Evolutionary conservation across 2,329 filamentous ascomycete genomes (phyloP).

Genomic region (Mycosphaerella sp.): DNA sequence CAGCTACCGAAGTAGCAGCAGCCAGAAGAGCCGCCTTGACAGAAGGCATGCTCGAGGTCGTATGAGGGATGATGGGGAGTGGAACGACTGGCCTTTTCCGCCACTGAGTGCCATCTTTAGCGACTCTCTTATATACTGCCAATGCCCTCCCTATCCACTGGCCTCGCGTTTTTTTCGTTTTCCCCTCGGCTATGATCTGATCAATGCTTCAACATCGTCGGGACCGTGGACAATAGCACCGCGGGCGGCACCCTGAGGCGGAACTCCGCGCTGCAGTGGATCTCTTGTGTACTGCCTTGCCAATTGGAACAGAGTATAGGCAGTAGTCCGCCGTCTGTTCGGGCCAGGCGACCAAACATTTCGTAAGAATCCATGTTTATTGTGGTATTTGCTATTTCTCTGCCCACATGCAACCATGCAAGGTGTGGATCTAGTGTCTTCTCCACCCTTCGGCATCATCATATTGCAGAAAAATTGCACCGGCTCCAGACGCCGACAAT

Average conservation of each 20-base stretch:
- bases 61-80: not conserved
- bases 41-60: constrained; percentile 10
- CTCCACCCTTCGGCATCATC: constrained; percentile 13
- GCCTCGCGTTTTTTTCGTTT: not conserved
- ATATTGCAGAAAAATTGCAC: constrained; percentile 7
- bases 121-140: not conserved
- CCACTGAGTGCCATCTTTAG: not conserved
- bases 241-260: not conserved
- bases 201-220: not conserved
- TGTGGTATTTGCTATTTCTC: not conserved
- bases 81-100: not conserved
- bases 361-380: constrained; percentile 2
- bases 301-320: no score
- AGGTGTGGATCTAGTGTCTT: not conserved
- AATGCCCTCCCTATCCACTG: not conserved
- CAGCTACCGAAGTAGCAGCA: constrained; percentile 12
- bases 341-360: not conserved
- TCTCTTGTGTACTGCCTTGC: not conserved
- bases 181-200: not conserved
- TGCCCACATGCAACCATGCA: not conserved
- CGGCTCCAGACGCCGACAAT: constrained; percentile 1
- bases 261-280: not conserved
- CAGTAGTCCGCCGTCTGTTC: no score
- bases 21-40: constrained; percentile 12
- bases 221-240: constrained; percentile 1